Evolutionary conservation across 495 filamentous ascomycete species (phyloP), one percentile per base, ranked within the genome.

Genomic region (Xylaria flabelliformis): DNA sequence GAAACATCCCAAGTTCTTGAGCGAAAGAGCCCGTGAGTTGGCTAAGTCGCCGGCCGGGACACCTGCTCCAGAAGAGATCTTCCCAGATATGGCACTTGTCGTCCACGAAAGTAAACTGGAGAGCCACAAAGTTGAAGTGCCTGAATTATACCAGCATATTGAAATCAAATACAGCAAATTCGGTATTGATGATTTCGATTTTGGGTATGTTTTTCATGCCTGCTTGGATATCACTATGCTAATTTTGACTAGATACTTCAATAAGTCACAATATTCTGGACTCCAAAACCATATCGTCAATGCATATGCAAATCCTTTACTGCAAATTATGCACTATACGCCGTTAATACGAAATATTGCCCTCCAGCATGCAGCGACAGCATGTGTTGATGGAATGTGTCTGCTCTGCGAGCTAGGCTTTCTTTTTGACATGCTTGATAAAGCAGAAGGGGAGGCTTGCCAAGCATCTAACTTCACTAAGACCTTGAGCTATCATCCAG

Each of bases 131-230:
- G 87, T 82, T 77, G 94, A 97, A 65, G 92, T 95, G 29, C 91
- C 96, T 2, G 85, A 91, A 2, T 91, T 94, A 81, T 99, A 97
- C 77, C 89, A 91, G 66, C 94, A 94, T 75, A 90, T 97, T 5
- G 94, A 98, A 80, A 98, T 98, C 80, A 97, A 97, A 76, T 97
- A 97, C 80, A 97, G 95, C 82, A 94, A 92, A 79, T 98, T 97
- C 82, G 95, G 96, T 13, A 93, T 99, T 3, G 94, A 97, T 76
- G 97, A 98, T 81, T 98, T 98, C 79, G 95, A 99, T 80, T 99
- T 99, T 83, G 89, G 90, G 92, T 97, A 82, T 80, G 89, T 76
- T 48, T 1, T 12, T 46, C 24, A 21, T 29, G 2, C 56, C 48
- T 19, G 29, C 26, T 21, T 19, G 3, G 3, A 34, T 32, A 71